Percentiles rank a stretch among this genome's conserved stretches.
These are phyloP conservation scores for Plicaturopsis crispa DNA, from an alignment of 768 basidiomycete species.

Conservation along the genomic window DNA sequence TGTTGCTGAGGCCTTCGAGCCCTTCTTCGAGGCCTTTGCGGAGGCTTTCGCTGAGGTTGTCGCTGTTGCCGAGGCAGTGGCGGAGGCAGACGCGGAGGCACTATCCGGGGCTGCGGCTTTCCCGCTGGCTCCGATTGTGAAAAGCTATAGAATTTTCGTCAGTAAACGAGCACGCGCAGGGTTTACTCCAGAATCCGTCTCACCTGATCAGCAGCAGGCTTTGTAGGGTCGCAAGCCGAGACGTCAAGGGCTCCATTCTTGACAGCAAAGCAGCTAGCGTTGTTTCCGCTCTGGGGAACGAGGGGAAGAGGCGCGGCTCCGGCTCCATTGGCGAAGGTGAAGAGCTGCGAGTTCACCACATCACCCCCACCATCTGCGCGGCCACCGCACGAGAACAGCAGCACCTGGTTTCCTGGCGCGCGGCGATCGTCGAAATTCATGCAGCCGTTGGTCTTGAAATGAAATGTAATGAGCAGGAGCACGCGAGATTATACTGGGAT, in stretches of 20 bases:
- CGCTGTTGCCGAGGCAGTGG: too few relatives aligned
- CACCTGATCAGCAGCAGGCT: slow-evolving; percentile 11
- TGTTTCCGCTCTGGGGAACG: slow-evolving; percentile 11
- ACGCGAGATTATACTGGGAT: too few relatives aligned
- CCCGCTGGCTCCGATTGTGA: slow-evolving; percentile 15
- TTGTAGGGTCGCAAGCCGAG: slow-evolving; percentile 9
- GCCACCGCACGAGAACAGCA: slow-evolving; percentile 18
- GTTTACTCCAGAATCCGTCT: background rate
- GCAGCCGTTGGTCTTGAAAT: slow-evolving; percentile 14
- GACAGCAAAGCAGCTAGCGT: slow-evolving; percentile 11
- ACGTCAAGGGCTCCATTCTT: slow-evolving; percentile 12
- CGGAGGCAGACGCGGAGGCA: too few relatives aligned
- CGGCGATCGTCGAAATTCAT: slow-evolving; percentile 13
- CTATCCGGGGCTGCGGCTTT: too few relatives aligned
- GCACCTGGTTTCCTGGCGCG: slow-evolving; percentile 16
- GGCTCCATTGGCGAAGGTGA: slow-evolving; percentile 12
- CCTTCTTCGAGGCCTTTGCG: background rate
- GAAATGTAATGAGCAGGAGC: background rate
- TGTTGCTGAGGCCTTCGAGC: background rate
- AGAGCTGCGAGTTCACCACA: slow-evolving; percentile 15
- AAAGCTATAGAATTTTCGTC: slow-evolving; percentile 11
- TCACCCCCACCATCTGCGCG: slow-evolving; percentile 16
- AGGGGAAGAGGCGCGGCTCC: slow-evolving; percentile 14
- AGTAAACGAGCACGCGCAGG: background rate
- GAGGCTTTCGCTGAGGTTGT: too few relatives aligned